Percentiles rank a stretch among this genome's conserved stretches.
Conservation (phyloP, 208 protist species). For the Acanthamoeba pearcei region DNA sequence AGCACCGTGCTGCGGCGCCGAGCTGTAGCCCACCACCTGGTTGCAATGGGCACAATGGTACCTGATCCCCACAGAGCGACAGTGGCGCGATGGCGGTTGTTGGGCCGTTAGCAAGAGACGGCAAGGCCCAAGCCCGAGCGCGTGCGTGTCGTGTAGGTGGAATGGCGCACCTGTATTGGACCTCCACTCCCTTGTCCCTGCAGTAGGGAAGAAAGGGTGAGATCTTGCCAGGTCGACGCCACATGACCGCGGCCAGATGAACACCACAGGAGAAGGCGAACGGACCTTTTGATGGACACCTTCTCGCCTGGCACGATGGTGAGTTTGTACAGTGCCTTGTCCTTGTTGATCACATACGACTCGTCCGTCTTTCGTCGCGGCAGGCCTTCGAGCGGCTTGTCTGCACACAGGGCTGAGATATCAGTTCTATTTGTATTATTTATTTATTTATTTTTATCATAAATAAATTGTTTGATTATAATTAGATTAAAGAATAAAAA, state of each 20-base stretch:
- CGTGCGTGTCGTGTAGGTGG: too few species aligned
- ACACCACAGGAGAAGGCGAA: background rate
- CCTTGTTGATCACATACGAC: background rate
- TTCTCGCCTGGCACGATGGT: conserved; percentile 32
- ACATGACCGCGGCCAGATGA: background rate
- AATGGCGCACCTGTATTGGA: background rate
- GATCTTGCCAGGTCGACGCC: too few species aligned
- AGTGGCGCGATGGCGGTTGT: background rate
- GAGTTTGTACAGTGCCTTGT: conserved; percentile 28
- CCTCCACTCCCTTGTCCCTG: conserved; percentile 21
- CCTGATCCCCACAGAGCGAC: background rate
- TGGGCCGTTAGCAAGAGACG: background rate
- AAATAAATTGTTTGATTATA: too few species aligned
- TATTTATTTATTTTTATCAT: background rate
- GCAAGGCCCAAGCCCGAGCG: too few species aligned
- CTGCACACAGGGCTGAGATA: background rate
- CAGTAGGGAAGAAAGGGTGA: background rate
- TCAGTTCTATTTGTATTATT: too few species aligned
- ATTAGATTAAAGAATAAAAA: too few species aligned
- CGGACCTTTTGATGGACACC: background rate
- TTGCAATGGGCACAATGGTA: background rate
- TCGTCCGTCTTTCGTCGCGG: background rate
- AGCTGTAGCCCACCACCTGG: conserved; percentile 2
- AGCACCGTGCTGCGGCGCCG: background rate
- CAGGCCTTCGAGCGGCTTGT: conserved; percentile 2